Conservation (phyloP, 2,329 filamentous ascomycete genomes). For the Fusarium coffeatum region DNA sequence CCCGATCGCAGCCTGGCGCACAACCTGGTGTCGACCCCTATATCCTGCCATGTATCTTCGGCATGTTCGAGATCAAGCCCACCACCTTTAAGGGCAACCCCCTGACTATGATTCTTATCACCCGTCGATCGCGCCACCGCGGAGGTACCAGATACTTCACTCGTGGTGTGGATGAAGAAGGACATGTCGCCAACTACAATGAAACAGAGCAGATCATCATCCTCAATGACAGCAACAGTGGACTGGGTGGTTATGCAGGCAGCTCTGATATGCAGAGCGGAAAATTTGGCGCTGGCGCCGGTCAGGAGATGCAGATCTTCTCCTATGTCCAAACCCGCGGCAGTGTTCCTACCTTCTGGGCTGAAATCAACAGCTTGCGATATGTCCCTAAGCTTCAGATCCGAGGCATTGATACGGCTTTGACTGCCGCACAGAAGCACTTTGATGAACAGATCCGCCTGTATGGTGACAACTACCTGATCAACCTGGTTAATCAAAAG, state of each 20-base stretch:
- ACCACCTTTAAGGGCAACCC: conserved; percentile 87
- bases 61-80: conserved; percentile 90
- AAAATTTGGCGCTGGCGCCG: conserved; percentile 67
- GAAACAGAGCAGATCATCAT: conserved; percentile 96
- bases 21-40: conserved; percentile 88
- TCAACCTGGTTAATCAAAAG: conserved; percentile 97
- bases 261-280: conserved; percentile 81
- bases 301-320: conserved; percentile 86
- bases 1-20: conserved; percentile 72
- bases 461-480: conserved; percentile 96
- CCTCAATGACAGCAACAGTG: conserved; percentile 82
- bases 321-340: conserved; percentile 97
- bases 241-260: conserved; percentile 83
- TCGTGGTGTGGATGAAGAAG: conserved; percentile 90
- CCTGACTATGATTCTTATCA: conserved; percentile 88
- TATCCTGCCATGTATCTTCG: conserved; percentile 95
- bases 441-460: conserved; percentile 93
- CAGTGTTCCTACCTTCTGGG: conserved; percentile 96
- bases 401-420: conserved; percentile 82
- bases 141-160: conserved; percentile 96
- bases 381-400: conserved; percentile 94
- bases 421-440: conserved; percentile 83
- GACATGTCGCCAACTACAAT: conserved; percentile 98
- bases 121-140: conserved; percentile 86
- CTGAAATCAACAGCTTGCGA: conserved; percentile 91